Conservation (phyloP, 208 protist species). For the Herpetomonas muscarum region DNA sequence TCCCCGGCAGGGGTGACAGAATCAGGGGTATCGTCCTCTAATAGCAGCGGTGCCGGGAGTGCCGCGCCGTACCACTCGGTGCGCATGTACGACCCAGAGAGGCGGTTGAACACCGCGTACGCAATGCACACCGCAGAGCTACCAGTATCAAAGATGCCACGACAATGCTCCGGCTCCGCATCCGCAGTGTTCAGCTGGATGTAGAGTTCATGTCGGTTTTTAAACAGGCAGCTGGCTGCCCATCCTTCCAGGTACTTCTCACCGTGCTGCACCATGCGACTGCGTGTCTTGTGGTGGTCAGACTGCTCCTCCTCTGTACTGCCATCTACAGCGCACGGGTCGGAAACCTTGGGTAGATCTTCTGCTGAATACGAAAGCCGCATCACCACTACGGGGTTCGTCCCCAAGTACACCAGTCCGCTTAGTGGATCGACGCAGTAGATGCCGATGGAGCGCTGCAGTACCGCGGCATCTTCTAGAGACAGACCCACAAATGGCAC, state of each 20-base stretch:
- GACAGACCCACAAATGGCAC: not conserved
- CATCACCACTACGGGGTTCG: slow-evolving; percentile 11
- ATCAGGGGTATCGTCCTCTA: too few relatives aligned
- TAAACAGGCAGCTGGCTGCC: slow-evolving; percentile 29
- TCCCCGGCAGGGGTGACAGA: too few relatives aligned
- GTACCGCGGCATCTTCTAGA: not conserved
- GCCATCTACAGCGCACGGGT: too few relatives aligned
- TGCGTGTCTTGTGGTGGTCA: too few relatives aligned
- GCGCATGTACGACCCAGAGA: slow-evolving; percentile 11
- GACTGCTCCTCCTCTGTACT: too few relatives aligned
- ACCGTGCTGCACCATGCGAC: not conserved
- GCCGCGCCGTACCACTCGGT: not conserved
- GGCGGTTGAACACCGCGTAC: slow-evolving; percentile 11
- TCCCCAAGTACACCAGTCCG: slow-evolving; percentile 16
- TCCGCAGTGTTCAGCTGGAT: slow-evolving; percentile 2
- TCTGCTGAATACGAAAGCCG: not conserved
- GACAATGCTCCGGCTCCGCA: too few relatives aligned
- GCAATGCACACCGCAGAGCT: too few relatives aligned
- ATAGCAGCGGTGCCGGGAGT: too few relatives aligned
- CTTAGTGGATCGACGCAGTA: slow-evolving; percentile 14
- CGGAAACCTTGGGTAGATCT: too few relatives aligned
- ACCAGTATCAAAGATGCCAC: too few relatives aligned
- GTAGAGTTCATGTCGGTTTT: slow-evolving; percentile 22
- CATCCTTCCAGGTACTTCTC: slow-evolving; percentile 5
- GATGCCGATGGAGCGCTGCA: slow-evolving; percentile 8